Evolutionary conservation across 768 basidiomycete genomes (phyloP).

Genomic region (Trametes punicea): DNA sequence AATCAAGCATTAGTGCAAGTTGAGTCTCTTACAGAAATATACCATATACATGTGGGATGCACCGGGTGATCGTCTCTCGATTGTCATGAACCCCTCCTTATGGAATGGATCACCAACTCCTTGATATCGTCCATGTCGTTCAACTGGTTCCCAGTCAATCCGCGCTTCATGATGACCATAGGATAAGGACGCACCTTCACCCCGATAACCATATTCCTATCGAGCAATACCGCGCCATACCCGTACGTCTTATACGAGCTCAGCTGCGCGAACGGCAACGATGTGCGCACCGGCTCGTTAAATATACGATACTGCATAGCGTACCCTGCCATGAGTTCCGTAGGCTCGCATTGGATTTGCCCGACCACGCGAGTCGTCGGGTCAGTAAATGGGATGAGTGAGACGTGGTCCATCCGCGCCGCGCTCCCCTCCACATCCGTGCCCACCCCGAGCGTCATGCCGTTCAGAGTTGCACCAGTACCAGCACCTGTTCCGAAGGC

Average conservation of each 20-base stretch:
- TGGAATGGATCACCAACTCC: conserved; percentile 14
- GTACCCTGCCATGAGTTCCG: conserved; percentile 18
- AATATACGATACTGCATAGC: conserved; percentile 20
- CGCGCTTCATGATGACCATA: background rate
- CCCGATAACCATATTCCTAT: conserved; percentile 30
- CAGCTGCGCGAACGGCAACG: conserved; percentile 26
- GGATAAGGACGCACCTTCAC: conserved; percentile 21
- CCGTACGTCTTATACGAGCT: conserved; percentile 18
- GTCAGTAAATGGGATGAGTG: conserved; percentile 20
- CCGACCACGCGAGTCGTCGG: conserved; percentile 15
- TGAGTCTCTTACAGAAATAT: background rate
- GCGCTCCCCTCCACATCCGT: background rate
- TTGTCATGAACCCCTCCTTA: background rate
- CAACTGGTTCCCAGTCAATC: background rate
- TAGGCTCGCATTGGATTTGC: conserved; percentile 18
- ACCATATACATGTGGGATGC: background rate
- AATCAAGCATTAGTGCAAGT: conserved; percentile 5
- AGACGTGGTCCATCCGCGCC: conserved; percentile 2
- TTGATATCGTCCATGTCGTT: conserved; percentile 16
- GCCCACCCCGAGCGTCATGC: background rate
- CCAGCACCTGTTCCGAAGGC: background rate
- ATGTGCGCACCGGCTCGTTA: conserved; percentile 24
- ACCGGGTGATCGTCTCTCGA: background rate
- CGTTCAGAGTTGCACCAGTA: background rate
- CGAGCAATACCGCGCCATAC: conserved; percentile 28